A percentile compares a stretch with the other conserved stretches of the same genome.
Conservation (phyloP, 2,329 filamentous ascomycete genomes). For the Epichloe aotearoae region DNA sequence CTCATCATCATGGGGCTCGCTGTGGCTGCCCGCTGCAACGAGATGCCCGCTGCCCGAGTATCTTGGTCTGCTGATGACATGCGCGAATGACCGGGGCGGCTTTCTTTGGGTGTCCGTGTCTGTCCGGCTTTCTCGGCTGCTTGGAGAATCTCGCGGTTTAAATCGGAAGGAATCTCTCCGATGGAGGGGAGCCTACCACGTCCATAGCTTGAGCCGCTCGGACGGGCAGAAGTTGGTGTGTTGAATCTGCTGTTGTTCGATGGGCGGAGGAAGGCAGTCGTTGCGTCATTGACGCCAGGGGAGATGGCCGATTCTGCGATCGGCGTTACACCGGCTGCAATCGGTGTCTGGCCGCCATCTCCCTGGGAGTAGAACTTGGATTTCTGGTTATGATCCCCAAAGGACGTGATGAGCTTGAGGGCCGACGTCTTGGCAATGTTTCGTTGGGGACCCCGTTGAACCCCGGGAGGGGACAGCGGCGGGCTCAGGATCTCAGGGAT, state of each 20-base stretch:
- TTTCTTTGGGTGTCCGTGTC: slow-evolving; percentile 15
- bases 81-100: slow-evolving; percentile 20
- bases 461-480: slow-evolving; percentile 58
- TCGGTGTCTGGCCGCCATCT: slow-evolving; percentile 56
- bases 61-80: slow-evolving; percentile 28
- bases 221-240: slow-evolving; percentile 51
- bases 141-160: slow-evolving; percentile 18
- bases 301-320: slow-evolving; percentile 61
- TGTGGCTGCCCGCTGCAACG: slow-evolving; percentile 51
- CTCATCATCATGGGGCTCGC: slow-evolving; percentile 53
- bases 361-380: slow-evolving; percentile 48
- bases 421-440: slow-evolving; percentile 68
- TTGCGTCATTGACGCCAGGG: slow-evolving; percentile 51
- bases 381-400: slow-evolving; percentile 50
- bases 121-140: slow-evolving; percentile 13
- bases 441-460: slow-evolving; percentile 44
- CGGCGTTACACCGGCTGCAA: slow-evolving; percentile 72
- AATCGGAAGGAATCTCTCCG: slow-evolving; percentile 39
- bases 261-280: slow-evolving; percentile 55
- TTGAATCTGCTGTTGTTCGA: slow-evolving; percentile 55
- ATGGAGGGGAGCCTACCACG: slow-evolving; percentile 64
- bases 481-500: slow-evolving; percentile 54
- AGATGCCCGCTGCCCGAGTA: slow-evolving; percentile 28
- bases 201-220: slow-evolving; percentile 45
- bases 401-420: slow-evolving; percentile 83